These are phyloP conservation scores for Citropsis articulata DNA, from an alignment of 345 rosid species.

Conservation along the genomic window DNA sequence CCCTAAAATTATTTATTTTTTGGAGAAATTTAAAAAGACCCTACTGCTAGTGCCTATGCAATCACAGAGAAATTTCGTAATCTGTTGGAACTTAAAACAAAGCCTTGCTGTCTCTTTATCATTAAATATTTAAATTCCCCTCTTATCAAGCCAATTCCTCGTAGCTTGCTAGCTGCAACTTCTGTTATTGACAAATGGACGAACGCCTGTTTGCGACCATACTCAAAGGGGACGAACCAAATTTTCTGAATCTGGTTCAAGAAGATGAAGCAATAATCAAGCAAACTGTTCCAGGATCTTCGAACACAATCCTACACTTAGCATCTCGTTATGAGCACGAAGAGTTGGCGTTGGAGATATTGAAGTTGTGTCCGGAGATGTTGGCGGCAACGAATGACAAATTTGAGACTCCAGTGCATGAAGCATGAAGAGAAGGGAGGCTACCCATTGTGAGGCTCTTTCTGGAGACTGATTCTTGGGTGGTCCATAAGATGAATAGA, in stretches of 20 bases:
- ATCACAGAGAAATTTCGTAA: too few species aligned
- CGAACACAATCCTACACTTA: slow-evolving; percentile 38
- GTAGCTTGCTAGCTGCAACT: too few species aligned
- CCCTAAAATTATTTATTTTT: too few species aligned
- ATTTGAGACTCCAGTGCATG: slow-evolving; percentile 48
- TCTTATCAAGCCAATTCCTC: too few species aligned
- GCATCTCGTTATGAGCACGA: slow-evolving; percentile 34
- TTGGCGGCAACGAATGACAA: slow-evolving; percentile 25
- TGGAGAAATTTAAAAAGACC: too few species aligned
- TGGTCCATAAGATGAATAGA: slow-evolving; percentile 12
- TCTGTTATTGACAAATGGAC: slow-evolving; percentile 20
- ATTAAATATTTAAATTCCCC: too few species aligned
- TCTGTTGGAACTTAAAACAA: too few species aligned
- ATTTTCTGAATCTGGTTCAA: slow-evolving; percentile 18
- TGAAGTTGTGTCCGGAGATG: slow-evolving; percentile 40
- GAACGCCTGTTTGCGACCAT: slow-evolving; percentile 22
- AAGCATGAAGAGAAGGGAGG: slow-evolving; percentile 42
- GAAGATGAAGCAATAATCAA: slow-evolving; percentile 15
- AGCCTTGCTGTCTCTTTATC: too few species aligned
- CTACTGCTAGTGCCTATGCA: too few species aligned
- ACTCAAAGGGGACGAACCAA: slow-evolving; percentile 19
- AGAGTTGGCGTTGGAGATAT: slow-evolving; percentile 38
- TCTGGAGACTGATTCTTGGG: slow-evolving; percentile 29
- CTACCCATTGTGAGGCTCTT: slow-evolving; percentile 29
- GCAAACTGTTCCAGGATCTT: slow-evolving; percentile 14